These are phyloP conservation scores for Xylariaceae sp. DNA, from an alignment of 2,329 filamentous ascomycete species.

Conservation along the genomic window DNA sequence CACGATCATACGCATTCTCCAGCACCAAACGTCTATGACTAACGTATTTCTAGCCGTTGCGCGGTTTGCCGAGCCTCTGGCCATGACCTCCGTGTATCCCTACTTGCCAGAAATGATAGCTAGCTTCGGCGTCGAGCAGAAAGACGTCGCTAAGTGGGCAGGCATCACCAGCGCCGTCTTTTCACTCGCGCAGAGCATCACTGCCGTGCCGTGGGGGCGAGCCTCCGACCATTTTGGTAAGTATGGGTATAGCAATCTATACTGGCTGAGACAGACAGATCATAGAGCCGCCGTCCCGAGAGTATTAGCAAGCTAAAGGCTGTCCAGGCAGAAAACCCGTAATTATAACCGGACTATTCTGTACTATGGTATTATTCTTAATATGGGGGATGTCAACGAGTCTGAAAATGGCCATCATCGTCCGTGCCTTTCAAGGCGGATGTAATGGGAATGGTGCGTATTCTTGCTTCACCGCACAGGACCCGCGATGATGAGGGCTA, in stretches of 20 bases:
- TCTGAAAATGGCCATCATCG: slow-evolving; percentile 72
- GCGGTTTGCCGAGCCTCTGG: slow-evolving; percentile 71
- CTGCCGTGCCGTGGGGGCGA: slow-evolving; percentile 71
- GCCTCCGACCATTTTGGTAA: slow-evolving; percentile 66
- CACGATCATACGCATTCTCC: slow-evolving; percentile 26
- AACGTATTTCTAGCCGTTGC: slow-evolving; percentile 59
- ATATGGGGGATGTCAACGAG: slow-evolving; percentile 80
- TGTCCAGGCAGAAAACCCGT: slow-evolving; percentile 61
- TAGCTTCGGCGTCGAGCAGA: slow-evolving; percentile 66
- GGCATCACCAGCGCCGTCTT: slow-evolving; percentile 69
- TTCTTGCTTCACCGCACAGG: background rate
- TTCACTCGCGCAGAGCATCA: slow-evolving; percentile 66
- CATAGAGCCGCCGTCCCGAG: background rate
- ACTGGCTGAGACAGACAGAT: background rate
- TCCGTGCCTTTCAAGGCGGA: slow-evolving; percentile 73
- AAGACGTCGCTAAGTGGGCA: slow-evolving; percentile 76
- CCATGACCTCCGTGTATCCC: slow-evolving; percentile 68
- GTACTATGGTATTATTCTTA: slow-evolving; percentile 77
- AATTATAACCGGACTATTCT: slow-evolving; percentile 68
- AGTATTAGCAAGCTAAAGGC: background rate
- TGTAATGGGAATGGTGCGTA: slow-evolving; percentile 74
- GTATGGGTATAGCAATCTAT: background rate
- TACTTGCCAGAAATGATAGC: slow-evolving; percentile 77
- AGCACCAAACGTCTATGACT: slow-evolving; percentile 28
- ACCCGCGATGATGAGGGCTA: background rate